Percentiles rank a stretch among this genome's conserved stretches.
These are phyloP conservation scores for Saccharomycopsis capsularis DNA, from an alignment of 805 yeast species.

Conservation along the genomic window DNA sequence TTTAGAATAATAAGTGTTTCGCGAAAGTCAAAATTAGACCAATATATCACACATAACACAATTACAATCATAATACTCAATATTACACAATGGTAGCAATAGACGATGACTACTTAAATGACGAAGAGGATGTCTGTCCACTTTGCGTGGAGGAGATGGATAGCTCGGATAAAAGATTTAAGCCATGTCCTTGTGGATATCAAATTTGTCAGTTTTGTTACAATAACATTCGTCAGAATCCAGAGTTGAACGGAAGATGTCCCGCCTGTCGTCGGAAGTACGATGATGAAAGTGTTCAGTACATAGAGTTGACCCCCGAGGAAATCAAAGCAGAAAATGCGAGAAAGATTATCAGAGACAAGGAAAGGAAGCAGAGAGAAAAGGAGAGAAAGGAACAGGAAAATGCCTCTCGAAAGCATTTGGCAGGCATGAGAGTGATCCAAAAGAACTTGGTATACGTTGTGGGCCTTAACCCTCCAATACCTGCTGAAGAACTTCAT, in stretches of 20 bases:
- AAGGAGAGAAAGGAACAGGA: slow-evolving; percentile 90
- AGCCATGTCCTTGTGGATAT: slow-evolving; percentile 99
- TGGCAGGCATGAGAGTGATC: slow-evolving; percentile 96
- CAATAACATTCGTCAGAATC: slow-evolving; percentile 91
- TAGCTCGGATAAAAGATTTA: slow-evolving; percentile 89
- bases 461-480: slow-evolving; percentile 85
- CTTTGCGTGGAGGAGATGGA: slow-evolving; percentile 98
- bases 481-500: slow-evolving; percentile 80
- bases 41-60: no score
- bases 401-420: slow-evolving; percentile 70
- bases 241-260: slow-evolving; percentile 91
- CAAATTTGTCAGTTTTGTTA: slow-evolving; percentile 98
- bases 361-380: slow-evolving; percentile 77
- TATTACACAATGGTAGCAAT: neutral
- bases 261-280: slow-evolving; percentile 96
- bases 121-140: slow-evolving; percentile 49
- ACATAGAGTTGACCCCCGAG: slow-evolving; percentile 74
- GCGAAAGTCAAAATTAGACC: no score
- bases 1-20: no score
- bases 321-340: slow-evolving; percentile 76
- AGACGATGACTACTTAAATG: slow-evolving; percentile 12
- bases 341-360: slow-evolving; percentile 73
- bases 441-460: slow-evolving; percentile 96
- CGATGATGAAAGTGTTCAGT: slow-evolving; percentile 89
- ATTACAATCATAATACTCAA: no score